A percentile compares a stretch with the other conserved stretches of the same genome.
phyloP scores from a whole-genome alignment of 768 basidiomycete species.

The Podaxis sp. region DNA sequence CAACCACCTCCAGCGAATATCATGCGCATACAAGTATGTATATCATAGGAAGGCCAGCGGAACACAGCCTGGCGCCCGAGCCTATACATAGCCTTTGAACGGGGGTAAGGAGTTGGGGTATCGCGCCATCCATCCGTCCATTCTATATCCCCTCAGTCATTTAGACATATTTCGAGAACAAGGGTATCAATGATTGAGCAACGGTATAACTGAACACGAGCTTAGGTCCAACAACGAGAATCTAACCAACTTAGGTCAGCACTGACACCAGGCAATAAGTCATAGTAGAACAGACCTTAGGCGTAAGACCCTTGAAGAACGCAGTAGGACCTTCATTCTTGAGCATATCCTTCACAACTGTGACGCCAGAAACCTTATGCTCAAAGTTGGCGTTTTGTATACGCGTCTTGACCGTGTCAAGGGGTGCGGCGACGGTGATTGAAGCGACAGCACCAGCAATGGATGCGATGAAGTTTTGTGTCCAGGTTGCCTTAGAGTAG shows the following conservation, averaged over 20 bases:
- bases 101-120: background rate
- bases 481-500: conserved; percentile 95
- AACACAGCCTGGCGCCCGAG: background rate
- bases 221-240: conserved; percentile 95
- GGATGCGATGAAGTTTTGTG: conserved; percentile 95
- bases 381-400: conserved; percentile 99
- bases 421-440: conserved; percentile 93
- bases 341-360: conserved; percentile 82
- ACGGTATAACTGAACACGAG: conserved; percentile 98
- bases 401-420: conserved; percentile 95
- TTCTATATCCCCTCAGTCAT: background rate
- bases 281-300: conserved; percentile 64
- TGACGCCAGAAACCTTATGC: conserved; percentile 73
- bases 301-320: conserved; percentile 96
- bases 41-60: background rate
- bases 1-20: background rate
- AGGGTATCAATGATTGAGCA: conserved; percentile 92
- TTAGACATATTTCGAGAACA: conserved; percentile 84
- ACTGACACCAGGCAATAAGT: background rate
- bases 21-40: background rate
- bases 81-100: background rate
- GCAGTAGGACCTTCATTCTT: conserved; percentile 80
- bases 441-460: conserved; percentile 92
- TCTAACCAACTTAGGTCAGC: conserved; percentile 40
- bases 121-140: background rate